Percentiles rank a stretch among this genome's conserved stretches.
These are phyloP conservation scores for Solanum pinnatisectum DNA, from an alignment of 257 asterid genomes.

Conservation along the genomic window DNA sequence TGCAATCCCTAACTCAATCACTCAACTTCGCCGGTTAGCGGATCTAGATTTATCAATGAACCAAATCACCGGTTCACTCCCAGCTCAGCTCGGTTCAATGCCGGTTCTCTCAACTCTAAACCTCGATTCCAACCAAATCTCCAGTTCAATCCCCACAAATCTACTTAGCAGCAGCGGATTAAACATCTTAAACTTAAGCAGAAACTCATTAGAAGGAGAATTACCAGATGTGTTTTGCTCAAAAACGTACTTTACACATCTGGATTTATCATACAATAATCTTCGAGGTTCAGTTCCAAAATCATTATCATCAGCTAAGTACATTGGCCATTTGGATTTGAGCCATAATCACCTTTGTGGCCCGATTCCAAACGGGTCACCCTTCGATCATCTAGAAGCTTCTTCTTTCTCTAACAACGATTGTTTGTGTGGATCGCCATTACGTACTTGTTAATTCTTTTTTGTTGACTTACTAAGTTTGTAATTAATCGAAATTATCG, in stretches of 20 bases:
- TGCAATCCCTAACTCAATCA: constrained; percentile 49
- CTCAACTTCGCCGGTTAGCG: constrained; percentile 54
- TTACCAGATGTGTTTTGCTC: constrained; percentile 69
- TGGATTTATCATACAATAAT: constrained; percentile 67
- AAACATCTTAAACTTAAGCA: constrained; percentile 65
- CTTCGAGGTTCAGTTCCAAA: constrained; percentile 63
- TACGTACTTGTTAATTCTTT: constrained; percentile 34
- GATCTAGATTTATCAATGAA: constrained; percentile 75
- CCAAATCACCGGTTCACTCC: constrained; percentile 55
- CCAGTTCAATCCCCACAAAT: constrained; percentile 49
- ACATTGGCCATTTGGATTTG: constrained; percentile 81
- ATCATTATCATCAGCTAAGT: constrained; percentile 49
- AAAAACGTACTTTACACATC: constrained; percentile 51
- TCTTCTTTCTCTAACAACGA: constrained; percentile 77
- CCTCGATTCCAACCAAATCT: constrained; percentile 47
- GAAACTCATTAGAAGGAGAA: constrained; percentile 53
- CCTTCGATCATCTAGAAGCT: constrained; percentile 80
- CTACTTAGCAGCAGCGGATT: constrained; percentile 56
- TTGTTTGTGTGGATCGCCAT: constrained; percentile 85
- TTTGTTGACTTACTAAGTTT: neutral
- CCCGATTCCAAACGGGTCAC: constrained; percentile 72
- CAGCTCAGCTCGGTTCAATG: constrained; percentile 72
- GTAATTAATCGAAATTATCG: constrained; percentile 8
- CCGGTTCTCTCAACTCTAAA: constrained; percentile 79
- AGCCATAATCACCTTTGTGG: constrained; percentile 89